phyloP scores from a whole-genome alignment of 805 yeast genomes.

The Saccharomycopsis sp. region DNA sequence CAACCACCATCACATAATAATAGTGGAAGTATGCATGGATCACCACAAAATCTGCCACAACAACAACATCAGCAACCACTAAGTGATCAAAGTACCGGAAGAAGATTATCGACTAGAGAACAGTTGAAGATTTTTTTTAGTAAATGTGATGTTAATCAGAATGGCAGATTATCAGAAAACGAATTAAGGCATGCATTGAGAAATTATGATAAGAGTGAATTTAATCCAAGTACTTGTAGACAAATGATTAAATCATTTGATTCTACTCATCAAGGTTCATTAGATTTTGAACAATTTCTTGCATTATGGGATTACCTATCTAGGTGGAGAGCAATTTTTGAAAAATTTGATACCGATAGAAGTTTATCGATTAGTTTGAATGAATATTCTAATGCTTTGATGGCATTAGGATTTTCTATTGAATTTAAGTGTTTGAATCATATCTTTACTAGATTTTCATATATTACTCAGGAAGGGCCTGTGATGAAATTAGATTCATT shows the following conservation, averaged over 20 bases:
- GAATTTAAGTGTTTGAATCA: constrained; percentile 5
- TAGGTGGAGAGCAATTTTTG: constrained; percentile 17
- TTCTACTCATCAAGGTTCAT: not conserved
- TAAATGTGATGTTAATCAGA: constrained; percentile 5
- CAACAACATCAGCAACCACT: constrained; percentile 8
- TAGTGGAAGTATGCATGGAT: too few relatives aligned
- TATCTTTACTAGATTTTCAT: constrained; percentile 11
- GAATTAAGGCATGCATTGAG: constrained; percentile 13
- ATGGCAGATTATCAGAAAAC: constrained; percentile 8
- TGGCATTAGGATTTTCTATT: constrained; percentile 9
- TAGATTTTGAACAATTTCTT: constrained; percentile 15
- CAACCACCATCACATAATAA: too few relatives aligned
- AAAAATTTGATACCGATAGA: constrained; percentile 11
- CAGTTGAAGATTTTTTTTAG: constrained; percentile 4
- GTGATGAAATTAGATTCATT: constrained; percentile 19
- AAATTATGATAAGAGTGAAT: constrained; percentile 15
- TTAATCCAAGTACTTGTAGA: constrained; percentile 10
- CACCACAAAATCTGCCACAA: not conserved
- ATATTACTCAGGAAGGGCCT: not conserved
- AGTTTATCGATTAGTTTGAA: constrained; percentile 7
- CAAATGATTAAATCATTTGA: constrained; percentile 17
- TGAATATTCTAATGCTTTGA: constrained; percentile 14
- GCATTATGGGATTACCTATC: constrained; percentile 10
- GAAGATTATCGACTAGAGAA: not conserved
- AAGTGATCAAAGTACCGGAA: not conserved